Base-by-base conservation (phyloP, 768 basidiomycete genomes). In the Dentipellis sp. region DNA sequence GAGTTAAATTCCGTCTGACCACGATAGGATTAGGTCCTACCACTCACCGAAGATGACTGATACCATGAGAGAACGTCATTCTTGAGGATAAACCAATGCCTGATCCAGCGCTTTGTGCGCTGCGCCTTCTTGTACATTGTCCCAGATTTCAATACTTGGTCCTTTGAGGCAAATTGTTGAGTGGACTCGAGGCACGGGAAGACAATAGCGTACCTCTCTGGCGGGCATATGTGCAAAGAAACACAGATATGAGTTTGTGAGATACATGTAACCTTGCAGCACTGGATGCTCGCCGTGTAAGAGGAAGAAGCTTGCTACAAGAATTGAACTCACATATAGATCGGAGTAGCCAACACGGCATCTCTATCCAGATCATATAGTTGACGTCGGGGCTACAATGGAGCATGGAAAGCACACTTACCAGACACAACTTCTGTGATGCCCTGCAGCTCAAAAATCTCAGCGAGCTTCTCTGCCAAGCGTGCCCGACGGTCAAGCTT, bases 1-100 rank as follows among this genome's bases (percentile, higher is more conserved):
- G 10, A 54, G 23, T 22, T 22, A 53, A 58, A 17, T 39, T 45
- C 49, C 53, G 6, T 55, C 62, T 12, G 35, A 12, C 21, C 49
- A 10, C 12, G 16, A 46, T n/a, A 42, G 52, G 23, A 45, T 58
- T 50, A 42, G 22, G 51, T 19, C 39, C 21, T 21, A 34, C 52
- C 10, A 46, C 76, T 73, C 69, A 93, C 94, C 56, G 91, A 85
- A 55, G 94, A 92, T 7, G 90, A 91, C 60, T 92, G 89, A 68
- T 91, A 98, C 97, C 97, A 99, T 16, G 92, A 94, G 23, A 99
- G 75, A 0, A 92, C 91, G 64, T 94, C 93, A 59, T 97, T 95
- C 80, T 91, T 94, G 50, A 99, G 77, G 1, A 95, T 81, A 63
- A 97, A 94, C 97, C 97, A 98, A 68, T 93, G 92, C 67, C 88